These are phyloP conservation scores for Cucumis hystrix DNA, from an alignment of 306 rosid species.

Conservation along the genomic window DNA sequence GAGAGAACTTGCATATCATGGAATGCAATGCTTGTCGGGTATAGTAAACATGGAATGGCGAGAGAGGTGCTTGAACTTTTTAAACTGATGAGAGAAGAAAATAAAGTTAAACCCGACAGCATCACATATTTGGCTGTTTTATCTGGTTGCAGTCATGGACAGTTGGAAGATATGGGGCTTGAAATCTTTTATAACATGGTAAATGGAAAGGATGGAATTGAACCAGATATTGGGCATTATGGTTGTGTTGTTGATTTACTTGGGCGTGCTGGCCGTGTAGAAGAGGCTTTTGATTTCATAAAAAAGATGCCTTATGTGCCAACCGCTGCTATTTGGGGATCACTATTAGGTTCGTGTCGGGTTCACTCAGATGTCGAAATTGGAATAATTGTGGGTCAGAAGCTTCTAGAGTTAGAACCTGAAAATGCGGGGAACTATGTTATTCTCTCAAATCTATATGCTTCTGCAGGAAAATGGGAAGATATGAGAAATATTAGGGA, in stretches of 20 bases:
- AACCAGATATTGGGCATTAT: constrained; percentile 63
- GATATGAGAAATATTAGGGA: constrained; percentile 52
- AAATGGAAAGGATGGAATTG: constrained; percentile 30
- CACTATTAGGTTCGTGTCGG: constrained; percentile 71
- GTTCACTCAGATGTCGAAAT: constrained; percentile 55
- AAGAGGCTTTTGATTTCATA: constrained; percentile 55
- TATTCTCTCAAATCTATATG: constrained; percentile 74
- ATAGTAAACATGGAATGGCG: constrained; percentile 84
- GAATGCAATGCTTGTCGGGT: constrained; percentile 87
- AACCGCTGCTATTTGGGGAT: constrained; percentile 80
- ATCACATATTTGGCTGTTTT: constrained; percentile 74
- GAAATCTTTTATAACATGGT: constrained; percentile 54
- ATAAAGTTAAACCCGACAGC: constrained; percentile 49
- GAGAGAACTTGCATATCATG: constrained; percentile 76
- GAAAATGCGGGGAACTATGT: constrained; percentile 80
- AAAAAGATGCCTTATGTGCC: constrained; percentile 50
- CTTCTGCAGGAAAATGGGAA: constrained; percentile 86
- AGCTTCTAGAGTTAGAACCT: constrained; percentile 66
- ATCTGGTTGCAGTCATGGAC: constrained; percentile 89
- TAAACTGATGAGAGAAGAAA: constrained; percentile 46
- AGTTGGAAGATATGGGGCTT: constrained; percentile 55
- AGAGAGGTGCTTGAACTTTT: constrained; percentile 71
- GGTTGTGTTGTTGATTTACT: constrained; percentile 86
- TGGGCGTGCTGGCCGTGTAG: constrained; percentile 61
- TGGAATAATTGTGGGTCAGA: constrained; percentile 50